Evolutionary conservation across 2,329 filamentous ascomycete species (phyloP).

Genomic region (Sarocladiaceae sp.): DNA sequence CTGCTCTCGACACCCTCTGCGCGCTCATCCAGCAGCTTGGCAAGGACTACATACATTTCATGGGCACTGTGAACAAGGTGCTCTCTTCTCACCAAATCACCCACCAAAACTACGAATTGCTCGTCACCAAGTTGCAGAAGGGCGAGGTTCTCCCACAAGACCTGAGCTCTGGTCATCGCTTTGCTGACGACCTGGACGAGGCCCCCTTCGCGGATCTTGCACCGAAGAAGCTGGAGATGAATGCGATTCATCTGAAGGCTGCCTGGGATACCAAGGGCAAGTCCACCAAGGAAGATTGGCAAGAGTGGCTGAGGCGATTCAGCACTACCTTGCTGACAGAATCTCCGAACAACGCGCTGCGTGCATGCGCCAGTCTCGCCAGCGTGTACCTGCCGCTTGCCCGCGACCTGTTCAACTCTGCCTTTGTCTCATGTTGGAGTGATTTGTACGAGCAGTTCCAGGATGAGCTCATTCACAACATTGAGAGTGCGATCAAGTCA

Average conservation of each 20-base stretch:
- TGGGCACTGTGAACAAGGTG: conserved; percentile 85
- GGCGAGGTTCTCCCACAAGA: conserved; percentile 94
- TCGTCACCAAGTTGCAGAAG: conserved; percentile 89
- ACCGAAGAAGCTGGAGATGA: conserved; percentile 92
- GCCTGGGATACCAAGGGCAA: conserved; percentile 97
- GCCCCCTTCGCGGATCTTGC: conserved; percentile 74
- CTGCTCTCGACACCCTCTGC: conserved; percentile 89
- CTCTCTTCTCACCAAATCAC: conserved; percentile 73
- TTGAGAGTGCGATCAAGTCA: conserved; percentile 91
- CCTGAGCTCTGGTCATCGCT: conserved; percentile 78
- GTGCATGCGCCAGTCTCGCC: conserved; percentile 86
- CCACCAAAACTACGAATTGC: conserved; percentile 85
- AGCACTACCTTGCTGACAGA: conserved; percentile 93
- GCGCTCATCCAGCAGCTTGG: conserved; percentile 94
- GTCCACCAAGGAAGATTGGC: conserved; percentile 97
- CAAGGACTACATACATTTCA: conserved; percentile 91
- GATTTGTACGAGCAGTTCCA: conserved; percentile 96
- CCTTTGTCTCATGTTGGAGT: conserved; percentile 98
- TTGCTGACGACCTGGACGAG: conserved; percentile 68
- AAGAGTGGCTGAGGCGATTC: conserved; percentile 96
- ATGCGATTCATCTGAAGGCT: conserved; percentile 92
- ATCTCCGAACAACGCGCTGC: conserved; percentile 89
- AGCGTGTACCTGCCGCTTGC: conserved; percentile 88
- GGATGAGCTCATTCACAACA: conserved; percentile 90
- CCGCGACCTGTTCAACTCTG: conserved; percentile 93